Base-by-base conservation (phyloP, 2,329 filamentous ascomycete genomes). In the Colletotrichum tropicale region DNA sequence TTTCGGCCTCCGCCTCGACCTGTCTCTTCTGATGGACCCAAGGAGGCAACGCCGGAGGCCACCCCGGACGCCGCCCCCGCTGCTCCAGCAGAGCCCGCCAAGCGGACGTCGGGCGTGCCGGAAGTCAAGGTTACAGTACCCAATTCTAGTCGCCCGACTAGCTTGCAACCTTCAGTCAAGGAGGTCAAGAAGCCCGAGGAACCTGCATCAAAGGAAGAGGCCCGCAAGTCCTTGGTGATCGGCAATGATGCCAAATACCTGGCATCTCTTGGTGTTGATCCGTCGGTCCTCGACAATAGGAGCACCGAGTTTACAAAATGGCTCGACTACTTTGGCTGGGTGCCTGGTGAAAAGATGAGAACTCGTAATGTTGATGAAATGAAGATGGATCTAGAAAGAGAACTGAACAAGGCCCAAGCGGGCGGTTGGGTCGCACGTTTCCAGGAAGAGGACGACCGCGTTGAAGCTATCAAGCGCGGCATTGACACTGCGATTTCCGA, bases 401-500 rank as follows among this genome's bases (percentile, higher is more conserved):
- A 98, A 82, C 91, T 98, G 73, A 95, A 96, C 78, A 94, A 95
- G 79, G 94, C 96, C 4, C 96, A 98, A 85, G 96, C 96, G 66
- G 96, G 95, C 71, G 96, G 95, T 76, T 98, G 96, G 96, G 89
- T 98, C 64, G 93, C 94, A 66, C 93, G 96, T 76, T 90, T 93
- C 78, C 88, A 96, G 78, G 94, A 97, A 78, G 96, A 98, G 80
- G 96, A 98, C 82, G 96, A 97, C 77, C 92, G 96, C 74, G 94
- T 98, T 3, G 93, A 95, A 74, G 94, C 94, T 30, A 95, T 99
- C 79, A 96, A 96, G 80, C 91, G 88, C 73, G 93, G 98, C 70
- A 93, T 99, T 70, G 96, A 99, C 82, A 90, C 93, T 78, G 94
- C 96, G n/a, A 96, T 99, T 80, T 91, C 93, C 24, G 97, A 99